These are phyloP conservation scores for Skeletonema tropicum DNA, from an alignment of 108 stramenopile genomes.

Conservation along the genomic window DNA sequence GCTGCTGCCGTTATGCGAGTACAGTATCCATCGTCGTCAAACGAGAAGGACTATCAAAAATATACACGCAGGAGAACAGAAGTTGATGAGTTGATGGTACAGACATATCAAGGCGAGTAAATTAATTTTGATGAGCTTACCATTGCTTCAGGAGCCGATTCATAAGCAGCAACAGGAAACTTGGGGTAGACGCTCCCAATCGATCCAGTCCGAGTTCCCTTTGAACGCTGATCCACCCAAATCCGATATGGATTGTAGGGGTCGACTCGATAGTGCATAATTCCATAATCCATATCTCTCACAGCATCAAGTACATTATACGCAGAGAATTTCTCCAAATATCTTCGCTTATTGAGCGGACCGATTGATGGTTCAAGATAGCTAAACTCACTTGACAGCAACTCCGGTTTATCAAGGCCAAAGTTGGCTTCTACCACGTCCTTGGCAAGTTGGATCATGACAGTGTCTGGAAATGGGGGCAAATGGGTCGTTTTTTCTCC, in stretches of 20 bases:
- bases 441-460: slow-evolving; percentile 71
- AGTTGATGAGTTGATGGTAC: not conserved
- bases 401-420: slow-evolving; percentile 49
- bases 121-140: not conserved
- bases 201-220: slow-evolving; percentile 38
- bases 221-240: slow-evolving; percentile 59
- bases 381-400: slow-evolving; percentile 47
- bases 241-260: slow-evolving; percentile 69
- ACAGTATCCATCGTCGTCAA: slow-evolving; percentile 76
- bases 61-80: not conserved
- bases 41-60: slow-evolving; percentile 45
- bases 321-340: slow-evolving; percentile 40
- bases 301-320: slow-evolving; percentile 49
- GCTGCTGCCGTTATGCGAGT: slow-evolving; percentile 56
- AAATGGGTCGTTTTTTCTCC: slow-evolving; percentile 31
- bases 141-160: slow-evolving; percentile 58
- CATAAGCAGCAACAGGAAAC: slow-evolving; percentile 23
- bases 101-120: not conserved
- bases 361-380: slow-evolving; percentile 46
- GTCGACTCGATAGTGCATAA: slow-evolving; percentile 67
- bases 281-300: slow-evolving; percentile 46
- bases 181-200: slow-evolving; percentile 14
- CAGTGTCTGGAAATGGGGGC: slow-evolving; percentile 65
- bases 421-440: slow-evolving; percentile 51
- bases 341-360: slow-evolving; percentile 44